Evolutionary conservation across 345 rosid genomes (phyloP), one percentile per base, ranked within the genome.

Genomic region (Euphorbia tirucalli): DNA sequence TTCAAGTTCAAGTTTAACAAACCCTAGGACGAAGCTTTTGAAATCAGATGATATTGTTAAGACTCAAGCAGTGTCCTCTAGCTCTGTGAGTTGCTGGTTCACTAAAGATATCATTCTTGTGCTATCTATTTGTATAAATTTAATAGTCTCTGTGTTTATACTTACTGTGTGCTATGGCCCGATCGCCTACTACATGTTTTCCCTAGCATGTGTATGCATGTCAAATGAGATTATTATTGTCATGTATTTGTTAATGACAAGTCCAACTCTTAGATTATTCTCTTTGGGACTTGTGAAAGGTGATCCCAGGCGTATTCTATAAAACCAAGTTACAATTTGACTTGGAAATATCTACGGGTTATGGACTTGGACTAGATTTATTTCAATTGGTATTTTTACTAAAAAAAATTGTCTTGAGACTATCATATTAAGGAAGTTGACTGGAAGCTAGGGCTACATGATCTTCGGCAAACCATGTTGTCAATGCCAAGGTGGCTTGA

Each of bases 21-120:
- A 50, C 73, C 60, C 49, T 75, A 59, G 30, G 52, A 75, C 31
- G 25, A 71, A 61, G 65, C 73, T 52, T 75, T 35, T 69, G 30
- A 81, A 68, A 50, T 59, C 56, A 46, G 77, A 72, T 32, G 69
- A 62, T 44, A 7, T n/a, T 46, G 3, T 41, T 52, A 49, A 54
- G 70, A 37, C 70, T 59, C 39, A 37, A 69, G 21, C 10, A 22
- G 27, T 24, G 52, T 74, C 74, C 57, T 63, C 77, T 59, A 18
- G 30, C 70, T 60, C 27, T 72, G 77, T 80, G 70, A 69, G 83
- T 72, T 37, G 16, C 57, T 65, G 30, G 19, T 71, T n/a, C 9
- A 28, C 55, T 10, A 16, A 54, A 32, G 15, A 13, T 64, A 58
- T 7, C 11, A 7, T 52, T 55, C 43, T 27, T 9, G 27, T 27